Base-by-base conservation (phyloP, 331 rosid species). In the Saraca asoca region DNA sequence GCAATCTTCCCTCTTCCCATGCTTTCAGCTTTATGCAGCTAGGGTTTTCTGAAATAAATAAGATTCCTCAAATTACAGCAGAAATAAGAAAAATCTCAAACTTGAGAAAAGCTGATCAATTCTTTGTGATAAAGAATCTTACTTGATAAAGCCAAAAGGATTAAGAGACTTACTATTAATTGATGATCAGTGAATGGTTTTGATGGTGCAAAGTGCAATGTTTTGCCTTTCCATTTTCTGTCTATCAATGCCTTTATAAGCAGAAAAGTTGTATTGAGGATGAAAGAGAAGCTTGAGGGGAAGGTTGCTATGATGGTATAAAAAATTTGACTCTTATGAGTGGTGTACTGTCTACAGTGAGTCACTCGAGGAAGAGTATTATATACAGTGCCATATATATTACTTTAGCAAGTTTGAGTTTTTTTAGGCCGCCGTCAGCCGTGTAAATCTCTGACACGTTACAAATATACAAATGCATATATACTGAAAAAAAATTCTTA, bases 1-100 rank as follows among this genome's bases (percentile, higher is more conserved):
- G 77, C 91, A 67, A 91, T 88, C 88, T 91, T 91, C 66, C 97
- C 97, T 77, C 96, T 80, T 51, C 97, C 96, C 97, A 91, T 85
- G 51, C 45, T 48, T 31, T 19, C 13, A 51, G 44, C 19, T 58
- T 12, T 20, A 5, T 15, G 0, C 10, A 42, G 9, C 56, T 77
- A 80, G 87, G 92, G 88, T 88, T 85, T 80, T 75, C 73, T 24
- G 31, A 24, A 24, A 24, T 50, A 73, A 71, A 68, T 5, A 54
- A 39, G 12, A 53, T 34, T 13, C 38, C 51, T 38, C 12, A 9
- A 62, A 8, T 6, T 14, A 42, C 4, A 18, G 5, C 2, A 37
- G 5, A 13, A 35, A 51, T n/a, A 24, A 3, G 3, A 24, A 24
- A 24, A 13, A 38, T 35, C 44, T 59, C 34, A 75, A 50, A 50